Base-by-base conservation (phyloP, 2,329 filamentous ascomycete genomes). In the Pseudocercospora vitis region DNA sequence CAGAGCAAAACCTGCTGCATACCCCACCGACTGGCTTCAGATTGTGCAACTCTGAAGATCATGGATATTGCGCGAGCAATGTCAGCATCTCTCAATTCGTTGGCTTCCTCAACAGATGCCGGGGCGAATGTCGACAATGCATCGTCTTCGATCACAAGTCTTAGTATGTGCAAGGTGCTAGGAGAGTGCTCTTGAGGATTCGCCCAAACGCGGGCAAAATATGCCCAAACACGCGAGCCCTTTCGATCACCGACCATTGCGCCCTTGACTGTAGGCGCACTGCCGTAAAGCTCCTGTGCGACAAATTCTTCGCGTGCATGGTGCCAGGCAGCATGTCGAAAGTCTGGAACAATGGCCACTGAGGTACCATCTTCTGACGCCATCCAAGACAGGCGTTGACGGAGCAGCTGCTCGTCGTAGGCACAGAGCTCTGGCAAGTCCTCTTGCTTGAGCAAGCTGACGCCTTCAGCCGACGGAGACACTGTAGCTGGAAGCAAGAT, bases 251-350 rank as follows among this genome's bases (percentile, higher is more conserved):
- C 77, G 37, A 85, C 82, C 1, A 90, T 76, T 2, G 88, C 89
- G 11, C 91, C 91, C 65, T 87, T 86, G 50, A 88, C 74, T 0
- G 74, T 66, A 0, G 88, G 86, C 4, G 68, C 68, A 14, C 75
- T 73, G 2, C 79, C 75, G 60, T 86, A 81, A 4, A 91, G 75
- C 57, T 83, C 79, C 50, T 79, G 77, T 4, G 81, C 81, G 65
- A 92, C 85, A 69, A 88, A 94, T 46, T 91, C 84, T 71, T 96
- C 90, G 45, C 92, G 83, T 54, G 85, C 83, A 69, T 89, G 83
- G 70, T 92, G 86, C 89, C 89, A 95, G 56, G 79, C 73, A 61
- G 91, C 79, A 5, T 84, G 83, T 52, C 86, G 81, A 55, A 81
- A 71, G 63, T 89, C 82, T 0, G 89, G 88, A 44, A 84, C 62